These are phyloP conservation scores for Rhododendron kiyosumense DNA, from an alignment of 148 eudicot genomes.

Conservation along the genomic window DNA sequence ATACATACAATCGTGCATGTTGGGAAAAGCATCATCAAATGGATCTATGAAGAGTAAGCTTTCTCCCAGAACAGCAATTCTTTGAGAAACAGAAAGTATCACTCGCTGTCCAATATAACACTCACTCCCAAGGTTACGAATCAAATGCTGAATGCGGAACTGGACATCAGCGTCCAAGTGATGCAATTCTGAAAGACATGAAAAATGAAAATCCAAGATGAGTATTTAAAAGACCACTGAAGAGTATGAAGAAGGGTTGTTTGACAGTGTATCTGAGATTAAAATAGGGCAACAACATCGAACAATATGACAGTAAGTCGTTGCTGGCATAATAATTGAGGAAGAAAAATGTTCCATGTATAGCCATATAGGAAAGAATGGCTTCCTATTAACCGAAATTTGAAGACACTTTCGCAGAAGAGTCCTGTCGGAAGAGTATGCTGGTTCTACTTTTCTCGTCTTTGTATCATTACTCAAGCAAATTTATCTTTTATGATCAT, in stretches of 20 bases:
- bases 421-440: not conserved
- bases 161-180: slow-evolving; percentile 38
- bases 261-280: not conserved
- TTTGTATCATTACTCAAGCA: not conserved
- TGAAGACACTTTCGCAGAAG: not conserved
- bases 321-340: not conserved
- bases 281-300: not conserved
- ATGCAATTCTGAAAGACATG: slow-evolving; percentile 30
- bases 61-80: slow-evolving; percentile 63
- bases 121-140: slow-evolving; percentile 71
- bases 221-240: not conserved
- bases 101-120: slow-evolving; percentile 68
- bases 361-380: not conserved
- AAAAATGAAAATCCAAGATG: not conserved
- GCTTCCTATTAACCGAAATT: not conserved
- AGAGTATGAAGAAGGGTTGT: slow-evolving; percentile 1
- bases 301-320: not conserved
- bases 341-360: not conserved
- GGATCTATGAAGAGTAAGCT: slow-evolving; percentile 77
- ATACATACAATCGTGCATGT: slow-evolving; percentile 56
- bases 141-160: slow-evolving; percentile 56
- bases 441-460: not conserved
- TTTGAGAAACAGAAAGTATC: slow-evolving; percentile 64
- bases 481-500: not conserved
- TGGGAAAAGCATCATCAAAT: slow-evolving; percentile 68